Base-by-base conservation (phyloP, 2,329 filamentous ascomycete genomes). In the Fusarium caatingaense region DNA sequence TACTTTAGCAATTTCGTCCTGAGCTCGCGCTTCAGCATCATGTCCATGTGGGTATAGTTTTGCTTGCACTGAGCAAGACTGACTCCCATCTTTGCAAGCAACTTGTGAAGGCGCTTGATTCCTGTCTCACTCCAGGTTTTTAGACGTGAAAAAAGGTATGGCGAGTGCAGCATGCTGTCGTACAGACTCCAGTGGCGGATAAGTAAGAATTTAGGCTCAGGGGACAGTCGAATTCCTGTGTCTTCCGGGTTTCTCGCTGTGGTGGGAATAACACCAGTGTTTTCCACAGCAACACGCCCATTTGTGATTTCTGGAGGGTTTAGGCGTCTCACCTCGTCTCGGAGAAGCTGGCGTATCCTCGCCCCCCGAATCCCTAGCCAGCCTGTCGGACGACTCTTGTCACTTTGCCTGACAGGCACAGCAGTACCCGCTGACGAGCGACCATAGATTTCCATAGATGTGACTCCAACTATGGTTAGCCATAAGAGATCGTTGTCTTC, bases 11-110 rank as follows among this genome's bases (percentile, higher is more conserved):
- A 86, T 64, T 97, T 93, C 49, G 93, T 89, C 44, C 95, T 90
- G 30, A 98, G 82, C 30, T 93, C 93, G 8, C 93, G 91, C 81
- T 98, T 99, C 34, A 99, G 84, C 80, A 97, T 91, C 90, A 98
- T 97, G 80, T 98, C 95, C 94, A 99, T 98, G 79, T 99, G 96
- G 0, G 94, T 93, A 78, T 98, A 99, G 77, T 90, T 95, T 80
- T 98, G 96, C 75, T 93, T 94, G 81, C 94, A 97, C 81, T 99
- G 95, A 8, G 91, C 92, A 40, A 98, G 84, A 76, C 93, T 97
- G 58, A 99, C 93, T 32, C 96, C 96, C 95, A 99, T 99, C 80
- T 98, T 99, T 45, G 96, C 96, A 5, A 99, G 86, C 1, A 99
- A 87, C 78, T 98, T 98, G 80, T 98, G 93, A 21, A 99, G 84